Evolutionary conservation across 768 basidiomycete species (phyloP), one percentile per base, ranked within the genome.

Genomic region (Termitomyces eurrhizus): DNA sequence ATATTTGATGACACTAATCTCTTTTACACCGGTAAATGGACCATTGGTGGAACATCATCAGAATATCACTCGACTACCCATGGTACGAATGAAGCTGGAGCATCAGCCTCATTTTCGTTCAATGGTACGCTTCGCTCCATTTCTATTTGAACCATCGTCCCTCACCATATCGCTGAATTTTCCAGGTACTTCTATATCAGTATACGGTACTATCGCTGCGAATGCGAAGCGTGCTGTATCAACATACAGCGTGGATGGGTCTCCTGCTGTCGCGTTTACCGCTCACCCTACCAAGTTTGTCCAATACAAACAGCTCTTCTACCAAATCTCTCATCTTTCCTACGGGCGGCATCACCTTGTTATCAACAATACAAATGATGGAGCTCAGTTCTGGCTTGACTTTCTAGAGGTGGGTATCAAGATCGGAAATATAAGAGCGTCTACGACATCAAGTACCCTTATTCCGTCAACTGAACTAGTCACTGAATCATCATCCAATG

Each of bases 81-180:
- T 56, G 64, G 64, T 7, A 59, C 61, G 26, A 48, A 49, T 14
- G 51, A 61, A 50, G 66, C 66, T 55, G 68, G 69, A 11, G 56
- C 68, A 51, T 66, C 62, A n/a, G 72, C 69, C 3, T 64, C 62
- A 41, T 50, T 72, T 12, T 58, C 58, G 9, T 72, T 72, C 41
- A 60, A 44, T 32, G 71, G 69, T 69, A 49, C 12, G 60, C 7
- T 51, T 21, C 9, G 26, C 21, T 62, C 14, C 36, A 53, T 18
- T 21, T 33, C 3, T 24, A 24, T 29, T 8, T 37, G 39, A 24
- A 13, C 1, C 21, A 32, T n/a, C 4, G 26, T 37, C 42, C 2
- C 21, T 42, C 29, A 24, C 33, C 26, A 16, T 8, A 52, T 24
- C 3, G 12, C 9, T 14, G 12, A 21, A 44, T n/a, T 42, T 35